A percentile compares a stretch with the other conserved stretches of the same genome.
These are phyloP conservation scores for Rhizopogon vinicolor DNA, from an alignment of 768 basidiomycete species.

Conservation along the genomic window DNA sequence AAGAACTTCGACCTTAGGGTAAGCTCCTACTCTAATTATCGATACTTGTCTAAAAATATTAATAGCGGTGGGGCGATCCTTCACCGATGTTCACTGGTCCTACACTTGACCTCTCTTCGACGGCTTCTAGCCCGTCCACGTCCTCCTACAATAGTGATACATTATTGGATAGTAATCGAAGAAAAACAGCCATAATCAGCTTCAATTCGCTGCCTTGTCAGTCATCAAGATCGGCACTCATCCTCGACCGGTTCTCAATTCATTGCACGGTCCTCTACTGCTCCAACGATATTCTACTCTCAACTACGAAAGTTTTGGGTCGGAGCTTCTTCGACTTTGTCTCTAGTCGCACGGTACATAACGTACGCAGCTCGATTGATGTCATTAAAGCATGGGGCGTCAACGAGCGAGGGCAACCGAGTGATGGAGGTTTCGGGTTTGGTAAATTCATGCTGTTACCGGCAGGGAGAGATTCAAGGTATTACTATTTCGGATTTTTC, in stretches of 20 bases:
- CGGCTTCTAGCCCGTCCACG: background rate
- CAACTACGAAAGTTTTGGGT: conserved; percentile 53
- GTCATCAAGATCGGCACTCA: conserved; percentile 73
- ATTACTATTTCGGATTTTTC: background rate
- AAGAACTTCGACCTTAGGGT: conserved; percentile 52
- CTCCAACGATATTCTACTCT: conserved; percentile 66
- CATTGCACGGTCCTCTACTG: conserved; percentile 66
- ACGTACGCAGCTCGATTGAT: conserved; percentile 71
- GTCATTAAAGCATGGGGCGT: conserved; percentile 81
- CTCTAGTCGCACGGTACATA: conserved; percentile 52
- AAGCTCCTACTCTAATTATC: conserved; percentile 14
- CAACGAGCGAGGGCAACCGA: conserved; percentile 78
- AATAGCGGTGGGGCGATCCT: conserved; percentile 66
- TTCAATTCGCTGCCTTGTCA: conserved; percentile 66
- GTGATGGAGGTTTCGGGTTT: conserved; percentile 82
- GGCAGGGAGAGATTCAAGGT: conserved; percentile 60
- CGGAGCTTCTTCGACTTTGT: conserved; percentile 79
- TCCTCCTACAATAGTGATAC: conserved; percentile 1
- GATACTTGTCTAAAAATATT: conserved; percentile 2
- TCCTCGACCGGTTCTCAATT: conserved; percentile 72
- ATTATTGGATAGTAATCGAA: background rate
- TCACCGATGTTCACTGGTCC: conserved; percentile 57
- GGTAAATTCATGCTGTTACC: conserved; percentile 59
- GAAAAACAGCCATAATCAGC: conserved; percentile 29
- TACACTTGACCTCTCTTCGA: conserved; percentile 22